Evolutionary conservation across 1,284 basidiomycete species (phyloP).

Genomic region (Malassezia psittaci): DNA sequence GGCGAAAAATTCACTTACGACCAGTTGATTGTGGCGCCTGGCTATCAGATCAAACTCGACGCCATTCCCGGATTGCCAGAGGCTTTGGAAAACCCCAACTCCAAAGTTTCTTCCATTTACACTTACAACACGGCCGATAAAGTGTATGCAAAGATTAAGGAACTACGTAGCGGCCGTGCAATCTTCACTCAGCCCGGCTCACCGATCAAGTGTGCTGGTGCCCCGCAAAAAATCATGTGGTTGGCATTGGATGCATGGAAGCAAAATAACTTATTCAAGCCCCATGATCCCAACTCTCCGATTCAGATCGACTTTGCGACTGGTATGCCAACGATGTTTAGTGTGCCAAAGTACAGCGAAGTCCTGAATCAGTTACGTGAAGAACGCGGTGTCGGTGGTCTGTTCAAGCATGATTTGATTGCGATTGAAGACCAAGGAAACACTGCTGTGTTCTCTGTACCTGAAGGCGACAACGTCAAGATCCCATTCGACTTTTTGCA

Average conservation of each 20-base stretch:
- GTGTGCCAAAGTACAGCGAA: constrained; percentile 71
- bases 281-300: constrained; percentile 49
- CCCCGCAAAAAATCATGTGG: constrained; percentile 50
- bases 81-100: constrained; percentile 65
- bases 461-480: constrained; percentile 51
- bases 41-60: constrained; percentile 67
- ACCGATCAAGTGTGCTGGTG: constrained; percentile 87
- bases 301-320: constrained; percentile 69
- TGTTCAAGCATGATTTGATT: constrained; percentile 75
- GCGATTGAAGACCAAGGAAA: constrained; percentile 57
- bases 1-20: constrained; percentile 71
- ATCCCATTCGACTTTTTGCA: constrained; percentile 74
- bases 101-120: constrained; percentile 89
- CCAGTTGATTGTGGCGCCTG: constrained; percentile 74
- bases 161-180: constrained; percentile 66
- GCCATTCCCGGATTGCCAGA: constrained; percentile 65
- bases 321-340: constrained; percentile 84
- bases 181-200: constrained; percentile 96
- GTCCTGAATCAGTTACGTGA: constrained; percentile 68
- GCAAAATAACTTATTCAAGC: constrained; percentile 26
- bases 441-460: constrained; percentile 62
- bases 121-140: constrained; percentile 48
- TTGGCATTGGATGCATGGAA: constrained; percentile 40
- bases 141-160: constrained; percentile 50
- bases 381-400: constrained; percentile 66